Evolutionary conservation across 768 basidiomycete species (phyloP).

Genomic region (Boletus eberwhitei): DNA sequence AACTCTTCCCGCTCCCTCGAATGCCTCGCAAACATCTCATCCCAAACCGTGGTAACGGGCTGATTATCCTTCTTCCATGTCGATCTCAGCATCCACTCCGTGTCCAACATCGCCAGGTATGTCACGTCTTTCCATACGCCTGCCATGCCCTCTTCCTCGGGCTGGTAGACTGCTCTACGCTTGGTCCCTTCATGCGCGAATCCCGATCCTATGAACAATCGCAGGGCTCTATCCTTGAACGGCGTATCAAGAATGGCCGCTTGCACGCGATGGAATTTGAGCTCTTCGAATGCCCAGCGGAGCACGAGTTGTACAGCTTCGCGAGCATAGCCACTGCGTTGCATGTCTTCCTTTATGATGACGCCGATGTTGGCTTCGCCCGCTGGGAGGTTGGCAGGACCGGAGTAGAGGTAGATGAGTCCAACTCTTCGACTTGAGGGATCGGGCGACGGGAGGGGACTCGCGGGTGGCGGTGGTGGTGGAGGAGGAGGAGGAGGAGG

Average conservation of each 20-base stretch:
- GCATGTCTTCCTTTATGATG: constrained; percentile 38
- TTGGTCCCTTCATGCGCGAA: constrained; percentile 64
- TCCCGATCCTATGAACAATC: constrained; percentile 47
- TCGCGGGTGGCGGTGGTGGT: background rate
- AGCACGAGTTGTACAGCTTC: constrained; percentile 46
- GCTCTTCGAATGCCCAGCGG: constrained; percentile 41
- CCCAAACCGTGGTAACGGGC: constrained; percentile 50
- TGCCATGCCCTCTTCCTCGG: constrained; percentile 34
- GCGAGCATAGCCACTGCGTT: constrained; percentile 42
- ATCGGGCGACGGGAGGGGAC: background rate
- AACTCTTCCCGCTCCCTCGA: constrained; percentile 55
- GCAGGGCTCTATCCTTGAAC: constrained; percentile 40
- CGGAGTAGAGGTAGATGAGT: constrained; percentile 27
- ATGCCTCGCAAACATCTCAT: constrained; percentile 58
- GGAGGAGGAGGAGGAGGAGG: background rate
- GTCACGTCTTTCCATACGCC: constrained; percentile 57
- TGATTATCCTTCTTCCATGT: constrained; percentile 15
- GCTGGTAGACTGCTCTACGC: constrained; percentile 50
- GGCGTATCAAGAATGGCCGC: constrained; percentile 44
- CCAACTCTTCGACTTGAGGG: constrained; percentile 3
- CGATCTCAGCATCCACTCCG: constrained; percentile 49
- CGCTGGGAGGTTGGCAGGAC: constrained; percentile 16
- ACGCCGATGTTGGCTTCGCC: constrained; percentile 59
- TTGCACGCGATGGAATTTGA: constrained; percentile 35
- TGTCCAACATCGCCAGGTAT: constrained; percentile 57